These are phyloP conservation scores for Geranium brycei DNA, from an alignment of 345 rosid genomes.

Conservation along the genomic window DNA sequence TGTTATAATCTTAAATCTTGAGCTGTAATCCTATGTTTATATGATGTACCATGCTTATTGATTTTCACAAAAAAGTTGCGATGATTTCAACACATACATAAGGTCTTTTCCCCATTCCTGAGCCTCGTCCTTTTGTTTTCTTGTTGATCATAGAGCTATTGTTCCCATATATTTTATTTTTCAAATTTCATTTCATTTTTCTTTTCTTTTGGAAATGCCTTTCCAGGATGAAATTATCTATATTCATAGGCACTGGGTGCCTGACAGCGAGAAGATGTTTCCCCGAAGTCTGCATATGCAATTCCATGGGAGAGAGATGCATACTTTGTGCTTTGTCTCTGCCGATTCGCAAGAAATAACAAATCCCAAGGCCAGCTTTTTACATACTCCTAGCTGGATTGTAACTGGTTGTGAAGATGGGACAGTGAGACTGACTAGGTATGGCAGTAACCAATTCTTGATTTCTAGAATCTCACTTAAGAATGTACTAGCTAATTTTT, in stretches of 20 bases:
- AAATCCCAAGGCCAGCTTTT: conserved; percentile 19
- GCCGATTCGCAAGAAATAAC: conserved; percentile 21
- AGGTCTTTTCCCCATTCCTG: neutral
- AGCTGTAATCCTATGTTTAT: neutral
- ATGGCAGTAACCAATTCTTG: conserved; percentile 9
- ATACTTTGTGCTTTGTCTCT: conserved; percentile 67
- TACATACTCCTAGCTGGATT: conserved; percentile 55
- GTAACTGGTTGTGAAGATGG: conserved; percentile 99
- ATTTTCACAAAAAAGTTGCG: neutral
- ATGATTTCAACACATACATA: neutral
- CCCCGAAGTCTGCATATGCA: conserved; percentile 68
- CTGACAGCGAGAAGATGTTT: conserved; percentile 33
- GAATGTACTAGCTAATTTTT: conserved; percentile 3
- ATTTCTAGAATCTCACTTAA: conserved; percentile 5
- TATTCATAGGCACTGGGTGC: conserved; percentile 53
- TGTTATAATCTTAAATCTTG: too few species aligned
- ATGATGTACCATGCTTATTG: neutral
- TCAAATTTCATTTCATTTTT: neutral
- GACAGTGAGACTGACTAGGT: conserved; percentile 92
- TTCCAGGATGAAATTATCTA: conserved; percentile 72
- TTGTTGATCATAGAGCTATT: neutral
- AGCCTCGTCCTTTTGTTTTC: neutral
- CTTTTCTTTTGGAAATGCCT: conserved; percentile 3
- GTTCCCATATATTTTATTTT: neutral
- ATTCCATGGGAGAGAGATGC: conserved; percentile 94